Evolutionary conservation across 345 rosid species (phyloP), one percentile per base, ranked within the genome.

Genomic region (Eucalyptus brandiana): DNA sequence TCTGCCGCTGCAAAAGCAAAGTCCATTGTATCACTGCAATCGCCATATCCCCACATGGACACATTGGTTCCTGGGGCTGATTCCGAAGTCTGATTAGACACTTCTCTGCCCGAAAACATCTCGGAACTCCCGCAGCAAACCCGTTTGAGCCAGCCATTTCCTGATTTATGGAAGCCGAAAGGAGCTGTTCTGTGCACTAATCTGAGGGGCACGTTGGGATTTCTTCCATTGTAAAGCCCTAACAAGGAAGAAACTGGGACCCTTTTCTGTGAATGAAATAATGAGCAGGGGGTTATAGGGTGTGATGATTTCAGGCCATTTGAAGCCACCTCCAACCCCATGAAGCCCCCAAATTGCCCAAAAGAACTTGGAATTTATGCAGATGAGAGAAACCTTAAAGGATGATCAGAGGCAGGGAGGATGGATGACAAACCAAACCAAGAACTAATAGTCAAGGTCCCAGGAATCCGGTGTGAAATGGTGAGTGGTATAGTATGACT

Each of bases 321-420:
- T 87, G 90, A 37, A 26, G 89, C 91, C 87, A 91, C 88, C 86
- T 90, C 89, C 53, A 93, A 45, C 48, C 87, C 92, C 94, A 93
- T 92, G 87, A 80, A 76, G 85, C 85, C 85, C 42, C 44, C 62
- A 53, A 69, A 72, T 87, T 53, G 86, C 88, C 48, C 32, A 26
- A 69, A 86, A 32, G 60, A 51, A 32, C 19, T 86, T 19, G 30
- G 30, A 86, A 50, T 26, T 53, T 53, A 51, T 40, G 50, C 42
- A 87, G 44, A 56, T 60, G 56, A 80, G 47, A 37, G 62, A 80
- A 89, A 60, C 86, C 37, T 50, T 86, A 17, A 51, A 49, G 47
- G 87, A 44, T 76, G 53, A 65, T 49, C 40, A 45, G 76, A 87
- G 81, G 86, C 4, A 42, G 12, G 76, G 50, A 87, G 58, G 17